phyloP scores from a whole-genome alignment of 208 protist species.

The Leishmania gerbilli region DNA sequence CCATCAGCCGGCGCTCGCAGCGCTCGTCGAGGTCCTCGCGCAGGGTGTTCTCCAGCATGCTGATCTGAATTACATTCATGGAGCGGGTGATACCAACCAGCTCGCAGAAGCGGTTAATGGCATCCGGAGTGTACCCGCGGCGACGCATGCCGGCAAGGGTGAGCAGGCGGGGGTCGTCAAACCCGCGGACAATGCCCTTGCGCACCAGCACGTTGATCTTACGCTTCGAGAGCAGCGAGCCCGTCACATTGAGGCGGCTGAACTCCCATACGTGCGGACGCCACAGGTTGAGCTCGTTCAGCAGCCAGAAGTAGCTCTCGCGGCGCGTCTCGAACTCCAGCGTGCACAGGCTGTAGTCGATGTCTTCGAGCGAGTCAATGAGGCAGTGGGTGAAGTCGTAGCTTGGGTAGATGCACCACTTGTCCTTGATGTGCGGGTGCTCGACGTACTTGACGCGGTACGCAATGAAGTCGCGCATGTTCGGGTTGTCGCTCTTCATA shows the following conservation, averaged over 20 bases:
- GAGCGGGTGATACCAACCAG: constrained; percentile 93
- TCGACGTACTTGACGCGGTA: constrained; percentile 99
- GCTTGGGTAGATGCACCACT: constrained; percentile 99
- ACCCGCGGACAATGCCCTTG: constrained; percentile 95
- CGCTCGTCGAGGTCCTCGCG: constrained; percentile 95
- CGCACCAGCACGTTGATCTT: constrained; percentile 97
- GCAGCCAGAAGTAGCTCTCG: constrained; percentile 97
- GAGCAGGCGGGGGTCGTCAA: constrained; percentile 97
- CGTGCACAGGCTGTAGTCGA: constrained; percentile 99
- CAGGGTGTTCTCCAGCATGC: constrained; percentile 95
- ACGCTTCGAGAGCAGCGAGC: constrained; percentile 98
- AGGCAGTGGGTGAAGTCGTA: constrained; percentile 99
- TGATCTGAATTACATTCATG: constrained; percentile 93
- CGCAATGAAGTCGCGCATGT: constrained; percentile 98
- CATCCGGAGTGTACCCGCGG: constrained; percentile 96
- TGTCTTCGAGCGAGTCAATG: constrained; percentile 99
- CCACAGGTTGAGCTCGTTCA: constrained; percentile 89
- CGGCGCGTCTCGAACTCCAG: constrained; percentile 99
- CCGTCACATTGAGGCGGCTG: constrained; percentile 97
- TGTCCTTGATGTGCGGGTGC: constrained; percentile 94
- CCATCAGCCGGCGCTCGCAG: constrained; percentile 80
- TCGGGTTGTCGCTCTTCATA: constrained; percentile 96
- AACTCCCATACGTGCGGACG: constrained; percentile 98
- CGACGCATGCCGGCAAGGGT: constrained; percentile 97
- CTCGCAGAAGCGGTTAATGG: constrained; percentile 98